These are phyloP conservation scores for Rhodotorula diobovata DNA, from an alignment of 768 basidiomycete species.

Conservation along the genomic window DNA sequence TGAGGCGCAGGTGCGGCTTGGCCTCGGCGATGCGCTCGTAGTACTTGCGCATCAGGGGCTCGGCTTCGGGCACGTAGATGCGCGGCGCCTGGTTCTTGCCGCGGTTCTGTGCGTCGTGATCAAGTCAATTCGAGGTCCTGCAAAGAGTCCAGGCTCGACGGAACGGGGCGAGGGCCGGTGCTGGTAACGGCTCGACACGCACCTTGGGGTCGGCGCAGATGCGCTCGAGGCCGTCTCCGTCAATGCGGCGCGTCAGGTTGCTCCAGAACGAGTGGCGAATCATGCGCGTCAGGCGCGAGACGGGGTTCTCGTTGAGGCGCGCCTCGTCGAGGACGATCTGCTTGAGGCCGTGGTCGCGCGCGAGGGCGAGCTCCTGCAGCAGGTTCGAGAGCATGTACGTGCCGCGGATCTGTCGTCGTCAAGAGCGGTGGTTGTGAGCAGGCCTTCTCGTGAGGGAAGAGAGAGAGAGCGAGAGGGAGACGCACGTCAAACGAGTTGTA, in stretches of 20 bases:
- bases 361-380: constrained; percentile 95
- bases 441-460: neutral
- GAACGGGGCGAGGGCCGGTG: too few relatives aligned
- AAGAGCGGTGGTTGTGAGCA: neutral
- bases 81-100: constrained; percentile 81
- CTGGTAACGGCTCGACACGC: neutral
- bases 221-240: constrained; percentile 93
- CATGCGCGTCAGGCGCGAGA: constrained; percentile 93
- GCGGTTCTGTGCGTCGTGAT: constrained; percentile 59
- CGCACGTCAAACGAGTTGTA: constrained; percentile 97
- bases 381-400: constrained; percentile 99
- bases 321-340: constrained; percentile 98
- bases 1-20: constrained; percentile 88
- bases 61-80: constrained; percentile 90
- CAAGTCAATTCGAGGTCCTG: too few relatives aligned
- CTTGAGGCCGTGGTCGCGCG: constrained; percentile 88
- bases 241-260: constrained; percentile 89
- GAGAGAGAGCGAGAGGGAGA: constrained; percentile 42
- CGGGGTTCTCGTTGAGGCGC: constrained; percentile 94
- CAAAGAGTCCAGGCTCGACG: too few relatives aligned
- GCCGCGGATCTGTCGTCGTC: constrained; percentile 60
- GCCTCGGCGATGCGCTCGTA: constrained; percentile 83
- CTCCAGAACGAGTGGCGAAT: constrained; percentile 87
- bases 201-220: constrained; percentile 92
- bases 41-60: constrained; percentile 89